These are phyloP conservation scores for Chalaropsis ovoidea DNA, from an alignment of 2,329 filamentous ascomycete species.

Conservation along the genomic window DNA sequence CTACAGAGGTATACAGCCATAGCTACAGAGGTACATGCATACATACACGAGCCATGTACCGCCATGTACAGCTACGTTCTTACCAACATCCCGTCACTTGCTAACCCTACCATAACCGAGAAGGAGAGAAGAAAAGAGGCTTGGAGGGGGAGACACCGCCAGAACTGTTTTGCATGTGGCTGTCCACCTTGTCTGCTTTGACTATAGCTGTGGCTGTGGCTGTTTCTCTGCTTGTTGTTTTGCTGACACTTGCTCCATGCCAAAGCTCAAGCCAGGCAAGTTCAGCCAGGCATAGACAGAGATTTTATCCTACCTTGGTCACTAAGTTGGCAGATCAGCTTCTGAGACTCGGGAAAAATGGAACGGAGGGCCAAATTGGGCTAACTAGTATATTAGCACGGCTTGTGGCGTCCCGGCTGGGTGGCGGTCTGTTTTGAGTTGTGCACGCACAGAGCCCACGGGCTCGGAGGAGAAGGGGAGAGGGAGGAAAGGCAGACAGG, in stretches of 20 bases:
- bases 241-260: background rate
- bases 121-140: background rate
- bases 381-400: background rate
- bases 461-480: background rate
- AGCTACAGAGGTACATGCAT: background rate
- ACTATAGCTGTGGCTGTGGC: background rate
- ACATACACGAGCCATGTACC: background rate
- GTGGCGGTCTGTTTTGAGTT: slow-evolving; percentile 13
- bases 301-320: background rate
- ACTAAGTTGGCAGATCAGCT: background rate
- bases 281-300: background rate
- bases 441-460: slow-evolving; percentile 4
- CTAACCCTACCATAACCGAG: no score
- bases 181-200: background rate
- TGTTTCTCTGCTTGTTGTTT: background rate
- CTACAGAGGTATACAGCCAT: background rate
- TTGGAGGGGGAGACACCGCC: background rate
- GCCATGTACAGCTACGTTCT: no score
- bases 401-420: background rate
- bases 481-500: background rate
- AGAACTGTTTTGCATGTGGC: background rate
- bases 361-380: no score
- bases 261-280: background rate
- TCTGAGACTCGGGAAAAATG: background rate
- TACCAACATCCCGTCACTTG: background rate